A percentile compares a stretch with the other conserved stretches of the same genome.
Conservation (phyloP, 2,329 filamentous ascomycete species). For the Grosmannia huntii region DNA sequence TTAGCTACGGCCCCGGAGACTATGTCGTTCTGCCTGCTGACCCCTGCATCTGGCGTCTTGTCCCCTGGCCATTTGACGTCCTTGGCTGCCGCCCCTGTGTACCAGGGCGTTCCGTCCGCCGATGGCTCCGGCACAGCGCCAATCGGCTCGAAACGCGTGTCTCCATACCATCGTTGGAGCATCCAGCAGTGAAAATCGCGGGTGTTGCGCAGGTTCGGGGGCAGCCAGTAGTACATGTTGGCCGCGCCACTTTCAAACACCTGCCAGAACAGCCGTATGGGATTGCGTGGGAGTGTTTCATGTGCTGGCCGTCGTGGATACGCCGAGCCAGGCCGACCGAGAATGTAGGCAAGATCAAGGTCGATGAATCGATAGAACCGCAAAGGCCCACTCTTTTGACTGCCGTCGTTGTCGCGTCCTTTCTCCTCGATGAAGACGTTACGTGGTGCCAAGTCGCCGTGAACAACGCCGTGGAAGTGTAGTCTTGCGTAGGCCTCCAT, state of each 20-base stretch:
- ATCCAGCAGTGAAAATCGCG: conserved; percentile 7
- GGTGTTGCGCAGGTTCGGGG: conserved; percentile 7
- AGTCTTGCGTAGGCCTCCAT: conserved; percentile 10
- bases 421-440: conserved; percentile 9
- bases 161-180: conserved; percentile 10
- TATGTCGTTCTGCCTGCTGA: background rate
- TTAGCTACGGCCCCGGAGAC: background rate
- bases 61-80: background rate
- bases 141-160: conserved; percentile 8
- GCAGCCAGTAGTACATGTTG: conserved; percentile 12
- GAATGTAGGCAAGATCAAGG: conserved; percentile 8
- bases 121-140: conserved; percentile 2
- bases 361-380: conserved; percentile 11
- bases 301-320: background rate
- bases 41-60: background rate
- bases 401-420: background rate
- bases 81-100: background rate
- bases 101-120: conserved; percentile 2
- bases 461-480: conserved; percentile 6
- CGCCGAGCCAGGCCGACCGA: conserved; percentile 2
- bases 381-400: background rate
- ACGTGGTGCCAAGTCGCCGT: conserved; percentile 9
- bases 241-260: conserved; percentile 8
- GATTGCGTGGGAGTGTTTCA: conserved; percentile 9
- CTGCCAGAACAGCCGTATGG: conserved; percentile 10